Conservation (phyloP, 2,329 filamentous ascomycete genomes). For the Rugonectria rugulosa region DNA sequence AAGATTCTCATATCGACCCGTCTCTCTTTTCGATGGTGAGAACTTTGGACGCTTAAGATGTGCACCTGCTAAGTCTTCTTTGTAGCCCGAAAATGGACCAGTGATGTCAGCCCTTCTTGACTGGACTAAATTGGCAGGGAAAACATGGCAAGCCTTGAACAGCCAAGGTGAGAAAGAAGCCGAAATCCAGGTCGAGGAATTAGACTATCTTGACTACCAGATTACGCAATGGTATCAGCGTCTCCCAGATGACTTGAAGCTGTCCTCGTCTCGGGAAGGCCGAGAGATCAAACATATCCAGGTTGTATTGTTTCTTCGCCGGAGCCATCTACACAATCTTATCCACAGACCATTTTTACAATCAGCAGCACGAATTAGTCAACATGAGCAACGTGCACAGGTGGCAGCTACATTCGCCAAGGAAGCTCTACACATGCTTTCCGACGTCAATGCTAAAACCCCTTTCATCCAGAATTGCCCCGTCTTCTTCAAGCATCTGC, state of each 20-base stretch:
- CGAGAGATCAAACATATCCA: background rate
- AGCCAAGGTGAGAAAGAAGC: background rate
- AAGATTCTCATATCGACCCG: conserved; percentile 4
- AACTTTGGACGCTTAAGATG: too few species aligned
- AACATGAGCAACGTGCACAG: background rate
- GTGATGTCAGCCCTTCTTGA: background rate
- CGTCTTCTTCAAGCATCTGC: conserved; percentile 8
- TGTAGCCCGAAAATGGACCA: background rate
- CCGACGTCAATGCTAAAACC: conserved; percentile 1
- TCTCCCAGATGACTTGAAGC: background rate
- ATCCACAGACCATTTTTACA: conserved; percentile 7
- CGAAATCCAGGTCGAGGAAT: background rate
- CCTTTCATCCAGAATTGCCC: background rate
- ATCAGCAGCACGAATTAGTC: background rate
- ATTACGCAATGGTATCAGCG: conserved; percentile 1
- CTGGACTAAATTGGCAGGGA: conserved; percentile 12
- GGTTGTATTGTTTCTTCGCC: conserved; percentile 1
- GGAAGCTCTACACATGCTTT: background rate
- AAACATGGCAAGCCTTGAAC: conserved; percentile 5
- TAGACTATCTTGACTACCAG: background rate
- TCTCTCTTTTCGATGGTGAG: conserved; percentile 1
- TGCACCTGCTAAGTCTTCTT: background rate
- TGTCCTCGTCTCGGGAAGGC: background rate
- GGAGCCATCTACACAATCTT: conserved; percentile 6
- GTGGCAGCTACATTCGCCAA: background rate